phyloP scores from a whole-genome alignment of 768 basidiomycete species.

The Tubosaeta sp. region DNA sequence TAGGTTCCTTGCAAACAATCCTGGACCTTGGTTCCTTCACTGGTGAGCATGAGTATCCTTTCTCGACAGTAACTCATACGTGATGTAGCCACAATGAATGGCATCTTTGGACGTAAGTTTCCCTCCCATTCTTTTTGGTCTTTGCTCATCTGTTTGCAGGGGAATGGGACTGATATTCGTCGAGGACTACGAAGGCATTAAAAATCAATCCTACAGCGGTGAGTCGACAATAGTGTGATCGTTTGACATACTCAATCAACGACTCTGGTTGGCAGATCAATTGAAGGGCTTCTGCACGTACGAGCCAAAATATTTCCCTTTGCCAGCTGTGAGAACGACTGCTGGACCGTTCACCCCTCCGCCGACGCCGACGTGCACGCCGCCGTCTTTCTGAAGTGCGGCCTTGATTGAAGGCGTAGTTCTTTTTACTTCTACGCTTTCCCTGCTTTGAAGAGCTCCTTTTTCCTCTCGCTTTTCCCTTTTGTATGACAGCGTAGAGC shows the following conservation, averaged over 20 bases:
- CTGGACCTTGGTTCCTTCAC: slow-evolving; percentile 38
- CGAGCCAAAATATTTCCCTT: neutral
- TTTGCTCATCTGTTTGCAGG: neutral
- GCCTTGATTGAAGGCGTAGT: neutral
- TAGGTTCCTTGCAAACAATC: slow-evolving; percentile 50
- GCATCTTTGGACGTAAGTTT: slow-evolving; percentile 16
- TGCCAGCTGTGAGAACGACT: neutral
- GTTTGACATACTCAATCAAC: neutral
- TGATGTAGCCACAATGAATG: slow-evolving; percentile 14
- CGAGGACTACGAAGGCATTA: slow-evolving; percentile 4
- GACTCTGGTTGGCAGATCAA: neutral
- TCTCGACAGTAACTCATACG: neutral
- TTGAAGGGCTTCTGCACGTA: neutral
- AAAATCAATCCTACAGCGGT: neutral
- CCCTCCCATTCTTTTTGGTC: neutral
- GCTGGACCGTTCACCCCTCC: neutral
- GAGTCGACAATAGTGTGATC: neutral
- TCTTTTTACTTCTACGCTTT: neutral
- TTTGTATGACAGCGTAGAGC: too few species aligned
- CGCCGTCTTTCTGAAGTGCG: neutral
- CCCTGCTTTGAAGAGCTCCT: too few species aligned
- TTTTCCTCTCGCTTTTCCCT: neutral
- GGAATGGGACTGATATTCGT: slow-evolving; percentile 13
- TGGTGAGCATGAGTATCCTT: slow-evolving; percentile 4
- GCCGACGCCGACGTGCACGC: neutral